Base-by-base conservation (phyloP, 345 rosid species). In the Chamaenerion angustifolium region DNA sequence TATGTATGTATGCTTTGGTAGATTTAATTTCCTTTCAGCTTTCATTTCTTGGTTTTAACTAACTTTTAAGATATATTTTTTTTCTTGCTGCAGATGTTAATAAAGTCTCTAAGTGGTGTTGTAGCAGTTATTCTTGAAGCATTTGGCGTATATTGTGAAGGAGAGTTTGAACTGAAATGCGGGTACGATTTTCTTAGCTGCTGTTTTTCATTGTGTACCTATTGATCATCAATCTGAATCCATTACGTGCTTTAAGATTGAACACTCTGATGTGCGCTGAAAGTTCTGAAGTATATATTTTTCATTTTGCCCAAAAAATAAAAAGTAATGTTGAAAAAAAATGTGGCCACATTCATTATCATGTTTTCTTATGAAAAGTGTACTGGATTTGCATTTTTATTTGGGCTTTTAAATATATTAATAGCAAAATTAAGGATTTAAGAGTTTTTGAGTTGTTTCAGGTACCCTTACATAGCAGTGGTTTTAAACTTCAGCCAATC, bases 401-500 rank as follows among this genome's bases (percentile, higher is more conserved):
- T 54, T 43, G 40, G 27, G 4, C 15, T 17, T 23, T 27, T 27
- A 42, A 12, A 15, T 17, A 31, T 52, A 2, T 21, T 21, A 45
- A 12, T 12, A 48, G 49, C 44, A 58, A 52, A 47, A 52, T 57
- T 55, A 49, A 67, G 46, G 45, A 12, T 42, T 12, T 54, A 21
- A 31, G 45, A 37, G 27, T 63, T 59, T 42, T 52, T 35, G 43
- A 67, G 56, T 44, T 67, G 61, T 69, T 76, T 68, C 63, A 93
- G 99, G 83, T 93, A 93, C 66, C 87, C 88, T 58, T 93, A 93
- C 62, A 71, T 93, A 61, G 99, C 99, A 8, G 96, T 93, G 67
- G 77, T 85, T 64, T 80, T 93, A 58, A 93, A 93, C 74, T 93
- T 93, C 69, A 93, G 99, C 62, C 99, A 93, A 65, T 82, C 96